Conservation (phyloP, 1,284 basidiomycete species). For the Phlebopus sp. region DNA sequence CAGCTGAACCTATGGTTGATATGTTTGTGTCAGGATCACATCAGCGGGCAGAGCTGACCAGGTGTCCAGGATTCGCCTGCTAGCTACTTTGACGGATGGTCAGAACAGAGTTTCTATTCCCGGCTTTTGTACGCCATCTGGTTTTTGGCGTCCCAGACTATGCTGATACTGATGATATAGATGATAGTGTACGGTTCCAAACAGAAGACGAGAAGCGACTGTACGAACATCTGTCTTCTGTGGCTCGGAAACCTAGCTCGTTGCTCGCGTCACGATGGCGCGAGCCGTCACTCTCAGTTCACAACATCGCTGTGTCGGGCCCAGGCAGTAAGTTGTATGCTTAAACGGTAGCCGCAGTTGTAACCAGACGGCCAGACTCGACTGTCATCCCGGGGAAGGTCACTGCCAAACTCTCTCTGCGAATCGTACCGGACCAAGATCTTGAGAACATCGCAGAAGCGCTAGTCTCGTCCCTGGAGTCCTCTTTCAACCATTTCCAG, state of each 20-base stretch:
- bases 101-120: constrained; percentile 69
- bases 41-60: constrained; percentile 6
- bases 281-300: constrained; percentile 72
- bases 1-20: constrained; percentile 88
- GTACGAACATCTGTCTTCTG: constrained; percentile 65
- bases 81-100: constrained; percentile 68
- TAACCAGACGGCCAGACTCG: constrained; percentile 47
- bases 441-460: constrained; percentile 66
- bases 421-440: constrained; percentile 93
- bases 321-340: constrained; percentile 57
- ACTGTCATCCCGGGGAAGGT: constrained; percentile 87
- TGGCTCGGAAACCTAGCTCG: constrained; percentile 65
- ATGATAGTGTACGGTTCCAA: constrained; percentile 69
- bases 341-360: neutral
- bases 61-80: constrained; percentile 66
- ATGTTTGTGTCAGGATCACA: constrained; percentile 52
- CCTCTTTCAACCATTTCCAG: constrained; percentile 58
- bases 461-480: constrained; percentile 58
- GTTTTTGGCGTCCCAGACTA: neutral
- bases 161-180: constrained; percentile 38
- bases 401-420: constrained; percentile 78
- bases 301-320: constrained; percentile 69
- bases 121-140: constrained; percentile 65
- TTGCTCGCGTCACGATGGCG: constrained; percentile 77
- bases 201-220: constrained; percentile 65